These are phyloP conservation scores for Coniochaeta prunicola DNA, from an alignment of 2,329 filamentous ascomycete species.

Conservation along the genomic window DNA sequence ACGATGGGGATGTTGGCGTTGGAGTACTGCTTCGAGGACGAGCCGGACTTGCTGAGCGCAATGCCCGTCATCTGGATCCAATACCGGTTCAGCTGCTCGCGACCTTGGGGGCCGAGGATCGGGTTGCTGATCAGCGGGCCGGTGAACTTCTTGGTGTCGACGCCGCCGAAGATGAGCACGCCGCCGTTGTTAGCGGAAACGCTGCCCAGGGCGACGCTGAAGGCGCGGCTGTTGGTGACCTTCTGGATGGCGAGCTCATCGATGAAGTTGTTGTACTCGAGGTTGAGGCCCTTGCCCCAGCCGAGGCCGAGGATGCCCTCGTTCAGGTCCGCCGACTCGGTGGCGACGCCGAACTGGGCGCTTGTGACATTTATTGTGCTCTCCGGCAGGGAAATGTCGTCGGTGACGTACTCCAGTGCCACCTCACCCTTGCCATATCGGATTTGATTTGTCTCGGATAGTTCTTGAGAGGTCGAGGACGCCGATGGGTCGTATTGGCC, in stretches of 20 bases:
- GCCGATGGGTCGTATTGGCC: neutral
- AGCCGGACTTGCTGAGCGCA: constrained; percentile 6
- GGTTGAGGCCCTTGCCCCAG: constrained; percentile 45
- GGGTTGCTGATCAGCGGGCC: constrained; percentile 37
- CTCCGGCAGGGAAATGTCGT: constrained; percentile 35
- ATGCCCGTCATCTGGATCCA: neutral
- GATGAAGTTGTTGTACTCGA: constrained; percentile 42
- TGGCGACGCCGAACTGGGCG: constrained; percentile 63
- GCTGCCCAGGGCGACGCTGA: constrained; percentile 59
- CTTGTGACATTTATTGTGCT: constrained; percentile 33
- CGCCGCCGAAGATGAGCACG: constrained; percentile 56
- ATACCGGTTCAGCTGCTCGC: constrained; percentile 1
- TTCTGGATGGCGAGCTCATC: constrained; percentile 43
- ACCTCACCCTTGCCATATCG: neutral
- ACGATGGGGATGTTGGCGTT: constrained; percentile 17
- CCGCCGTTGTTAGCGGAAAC: constrained; percentile 52
- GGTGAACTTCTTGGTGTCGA: constrained; percentile 57
- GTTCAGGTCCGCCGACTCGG: constrained; percentile 36
- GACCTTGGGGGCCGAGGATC: constrained; percentile 1
- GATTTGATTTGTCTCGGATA: neutral
- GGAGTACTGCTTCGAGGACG: constrained; percentile 12
- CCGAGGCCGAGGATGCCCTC: constrained; percentile 68
- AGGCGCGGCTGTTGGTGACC: constrained; percentile 53
- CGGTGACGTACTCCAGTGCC: constrained; percentile 29
- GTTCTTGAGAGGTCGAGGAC: neutral